Evolutionary conservation across 2,329 filamentous ascomycete species (phyloP), one percentile per base, ranked within the genome.

Genomic region (Exophiala lecanii-corni): DNA sequence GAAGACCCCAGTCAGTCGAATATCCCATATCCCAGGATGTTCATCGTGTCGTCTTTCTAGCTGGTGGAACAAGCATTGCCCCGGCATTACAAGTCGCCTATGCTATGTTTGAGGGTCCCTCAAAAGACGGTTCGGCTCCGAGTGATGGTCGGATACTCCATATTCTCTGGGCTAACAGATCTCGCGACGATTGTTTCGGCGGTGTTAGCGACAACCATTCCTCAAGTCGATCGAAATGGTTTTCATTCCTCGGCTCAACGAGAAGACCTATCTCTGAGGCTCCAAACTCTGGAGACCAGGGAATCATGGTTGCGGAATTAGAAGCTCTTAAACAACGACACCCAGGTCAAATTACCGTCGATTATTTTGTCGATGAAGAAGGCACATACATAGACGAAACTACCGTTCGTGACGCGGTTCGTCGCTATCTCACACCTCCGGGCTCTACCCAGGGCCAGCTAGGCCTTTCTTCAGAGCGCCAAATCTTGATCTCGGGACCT

Each of bases 21-120:
- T 26, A 26, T 12, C 23, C 23, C 23, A 26, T 26, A 6, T 26
- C 23, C 23, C 75, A 56, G 4, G 63, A 74, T 43, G 71, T 77
- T 18, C 63, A 68, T 37, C 70, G 76, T 46, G 72, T 96, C 2
- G 70, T 96, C 2, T 95, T 97, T 58, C 69, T 97, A 16, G 92
- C 89, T 1, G 92, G 89, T 2, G 92, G 92, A 0, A 98, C 92
- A 0, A 91, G 92, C 1, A 85, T 98, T 55, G 89, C 88, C 12
- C 87, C 91, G 0, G 92, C 89, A 5, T 66, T 97, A 62, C 91
- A 97, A 65, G 78, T 84, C 30, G 86, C 82, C 2, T 69, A 81
- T 48, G 77, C 78, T 1, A 64, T 91, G 9, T 52, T 57, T 66
- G 44, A 49, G 35, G 46, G 45, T 5, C 16, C 36, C 32, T 81